Base-by-base conservation (phyloP, 1,284 basidiomycete genomes). In the Microbotryomycetes sp. region DNA sequence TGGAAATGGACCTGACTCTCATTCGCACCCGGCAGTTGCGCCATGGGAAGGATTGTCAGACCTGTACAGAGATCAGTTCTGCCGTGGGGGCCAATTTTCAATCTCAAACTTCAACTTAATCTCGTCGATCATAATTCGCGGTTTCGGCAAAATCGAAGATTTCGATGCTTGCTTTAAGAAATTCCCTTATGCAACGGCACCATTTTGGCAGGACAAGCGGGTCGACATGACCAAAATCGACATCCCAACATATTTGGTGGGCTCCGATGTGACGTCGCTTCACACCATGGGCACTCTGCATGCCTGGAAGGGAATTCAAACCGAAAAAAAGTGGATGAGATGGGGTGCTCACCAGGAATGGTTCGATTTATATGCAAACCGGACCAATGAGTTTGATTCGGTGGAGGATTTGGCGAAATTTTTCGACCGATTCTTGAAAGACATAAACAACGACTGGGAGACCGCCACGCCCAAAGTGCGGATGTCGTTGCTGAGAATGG, bases 341-440 rank as follows among this genome's bases (percentile, higher is more conserved):
- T 32, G 52, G 6, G 36, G 36, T 19, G 36, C 36, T 9, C 19
- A 19, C 12, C 36, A 42, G 19, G 36, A 42, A 19, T 42, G 36
- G 36, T 42, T 42, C 36, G 36, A 42, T 19, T 42, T 12, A 19
- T 42, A 42, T 42, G 36, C 36, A 9, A 42, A 42, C 36, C 9
- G 19, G 36, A 42, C 36, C 12, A 9, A 9, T 19, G 36, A 42
- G 19, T 42, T 42, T 19, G 36, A 42, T 42, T 42, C 36, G 19
- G 19, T 19, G 19, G 36, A 59, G 31, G 70, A 71, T 57, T 62
- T 71, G 32, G 63, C 58, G 58, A 56, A 56, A 19, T 71, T 69
- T 64, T 71, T 69, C 32, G 70, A 71, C 65, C 54, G 56, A 36
- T 71, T 67, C 63, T 60, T 69, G 50, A 63, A 64, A 54, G 69